phyloP scores from a whole-genome alignment of 768 basidiomycete species.

The Suillus brevipes region DNA sequence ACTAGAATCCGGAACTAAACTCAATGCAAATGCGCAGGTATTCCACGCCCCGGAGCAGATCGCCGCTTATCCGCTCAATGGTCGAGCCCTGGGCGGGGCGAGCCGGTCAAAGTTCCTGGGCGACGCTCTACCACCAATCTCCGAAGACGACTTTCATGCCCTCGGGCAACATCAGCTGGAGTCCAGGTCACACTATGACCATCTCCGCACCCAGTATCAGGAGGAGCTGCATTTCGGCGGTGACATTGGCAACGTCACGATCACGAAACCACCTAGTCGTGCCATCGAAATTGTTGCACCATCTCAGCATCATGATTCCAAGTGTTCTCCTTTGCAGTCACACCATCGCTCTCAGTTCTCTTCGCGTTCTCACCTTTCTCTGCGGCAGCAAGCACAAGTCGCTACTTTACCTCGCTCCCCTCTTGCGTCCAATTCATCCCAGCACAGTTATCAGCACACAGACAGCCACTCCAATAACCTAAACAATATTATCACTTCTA shows the following conservation, averaged over 20 bases:
- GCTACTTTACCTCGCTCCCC: conserved; percentile 10
- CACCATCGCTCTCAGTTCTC: conserved; percentile 8
- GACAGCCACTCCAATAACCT: conserved; percentile 26
- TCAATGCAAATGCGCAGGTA: conserved; percentile 10
- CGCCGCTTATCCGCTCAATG: conserved; percentile 5
- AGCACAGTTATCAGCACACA: conserved; percentile 18
- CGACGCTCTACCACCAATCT: conserved; percentile 29
- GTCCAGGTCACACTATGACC: conserved; percentile 9
- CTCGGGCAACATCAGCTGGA: conserved; percentile 15
- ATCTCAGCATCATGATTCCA: conserved; percentile 18
- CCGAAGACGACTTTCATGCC: conserved; percentile 39
- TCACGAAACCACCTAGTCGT: conserved; percentile 29
- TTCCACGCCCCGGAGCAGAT: conserved; percentile 10
- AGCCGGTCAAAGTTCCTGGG: conserved; percentile 13
- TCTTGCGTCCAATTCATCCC: conserved; percentile 7
- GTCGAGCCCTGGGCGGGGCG: background rate
- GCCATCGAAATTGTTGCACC: conserved; percentile 31
- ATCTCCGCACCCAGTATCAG: conserved; percentile 7
- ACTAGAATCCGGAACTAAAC: conserved; percentile 9
- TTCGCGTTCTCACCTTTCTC: conserved; percentile 3
- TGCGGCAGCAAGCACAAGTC: conserved; percentile 4
- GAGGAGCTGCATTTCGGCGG: background rate
- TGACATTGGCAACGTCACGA: background rate
- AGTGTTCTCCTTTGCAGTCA: conserved; percentile 1
- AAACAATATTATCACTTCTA: conserved; percentile 23